Evolutionary conservation across 1,139 yeast species (phyloP), one percentile per base, ranked within the genome.

Genomic region (Saccharomyces pastorianus): DNA sequence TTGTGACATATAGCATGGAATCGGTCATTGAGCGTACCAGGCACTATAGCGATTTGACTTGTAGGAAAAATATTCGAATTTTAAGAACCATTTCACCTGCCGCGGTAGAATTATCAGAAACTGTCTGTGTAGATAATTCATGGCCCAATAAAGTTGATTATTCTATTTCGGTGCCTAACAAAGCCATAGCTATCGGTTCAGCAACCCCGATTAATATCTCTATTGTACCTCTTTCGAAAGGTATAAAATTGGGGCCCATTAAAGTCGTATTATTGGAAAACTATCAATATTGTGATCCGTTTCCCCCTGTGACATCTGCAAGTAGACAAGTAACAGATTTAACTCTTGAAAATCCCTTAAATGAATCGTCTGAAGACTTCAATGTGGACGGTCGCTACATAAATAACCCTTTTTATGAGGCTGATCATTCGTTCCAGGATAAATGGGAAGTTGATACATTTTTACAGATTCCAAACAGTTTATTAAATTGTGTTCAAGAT

Each of bases 81-180:
- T 82, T 93, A 13, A 78, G 99, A 60, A 93, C 99, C 0, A 72
- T 91, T 55, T 84, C 96, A 0, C 80, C 96, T 1, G 98, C 91
- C 69, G 82, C 96, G 0, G 80, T 88, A 1, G 98, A 93, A 65
- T 75, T 91, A 47, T 79, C 95, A 0, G 98, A 93, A 71, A 89
- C 98, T 0, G 88, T 90, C 61, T 89, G 96, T 0, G 95, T 93
- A 26, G 96, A 89, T 66, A 93, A 93, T 67, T 85, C 93, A 0
- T 95, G 99, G 99, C 98, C 99, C 2, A 75, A 82, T 50, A 93
- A 93, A 68, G 88, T 93, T 49, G 98, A 95, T 64, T 93, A 95
- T 70, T 81, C 91, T 1, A 81, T 93, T 54, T 86, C 88, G 56
- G 84, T 88, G 6, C 98, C 98, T 0, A 78, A 91, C 14, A 85